phyloP scores from a whole-genome alignment of 164 flowering plant genomes.

The Santalum album region DNA sequence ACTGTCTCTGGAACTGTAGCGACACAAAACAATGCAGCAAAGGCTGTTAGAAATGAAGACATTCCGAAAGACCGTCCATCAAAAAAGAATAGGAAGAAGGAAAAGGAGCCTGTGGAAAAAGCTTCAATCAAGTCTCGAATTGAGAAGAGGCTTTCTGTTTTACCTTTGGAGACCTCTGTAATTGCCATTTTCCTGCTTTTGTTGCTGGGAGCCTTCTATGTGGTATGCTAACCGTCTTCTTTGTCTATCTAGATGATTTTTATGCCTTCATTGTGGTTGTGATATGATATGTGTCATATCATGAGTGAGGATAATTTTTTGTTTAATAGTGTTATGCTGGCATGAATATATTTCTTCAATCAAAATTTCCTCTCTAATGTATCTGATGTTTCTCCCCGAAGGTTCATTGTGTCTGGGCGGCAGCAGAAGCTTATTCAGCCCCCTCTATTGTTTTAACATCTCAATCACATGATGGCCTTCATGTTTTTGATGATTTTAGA shows the following conservation, averaged over 20 bases:
- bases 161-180: constrained; percentile 77
- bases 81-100: constrained; percentile 2
- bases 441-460: constrained; percentile 97
- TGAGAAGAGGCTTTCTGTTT: constrained; percentile 65
- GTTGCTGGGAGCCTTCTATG: constrained; percentile 88
- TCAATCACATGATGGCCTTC: constrained; percentile 76
- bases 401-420: constrained; percentile 99
- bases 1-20: background rate
- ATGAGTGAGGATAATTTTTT: too few species aligned
- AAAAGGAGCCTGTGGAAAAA: constrained; percentile 17
- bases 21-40: background rate
- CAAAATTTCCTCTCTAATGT: too few species aligned
- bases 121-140: constrained; percentile 36
- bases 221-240: constrained; percentile 44
- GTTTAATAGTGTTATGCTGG: too few species aligned
- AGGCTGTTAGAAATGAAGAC: background rate
- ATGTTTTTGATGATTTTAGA: constrained; percentile 98
- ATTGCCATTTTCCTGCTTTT: constrained; percentile 65
- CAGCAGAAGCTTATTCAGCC: constrained; percentile 99
- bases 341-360: too few species aligned
- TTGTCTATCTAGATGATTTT: too few species aligned
- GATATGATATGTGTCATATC: too few species aligned
- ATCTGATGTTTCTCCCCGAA: constrained; percentile 17
- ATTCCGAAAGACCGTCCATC: background rate
- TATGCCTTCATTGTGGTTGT: too few species aligned